Evolutionary conservation across 2,329 filamentous ascomycete species (phyloP), one percentile per base, ranked within the genome.

Genomic region (Harringtonia aguacate): DNA sequence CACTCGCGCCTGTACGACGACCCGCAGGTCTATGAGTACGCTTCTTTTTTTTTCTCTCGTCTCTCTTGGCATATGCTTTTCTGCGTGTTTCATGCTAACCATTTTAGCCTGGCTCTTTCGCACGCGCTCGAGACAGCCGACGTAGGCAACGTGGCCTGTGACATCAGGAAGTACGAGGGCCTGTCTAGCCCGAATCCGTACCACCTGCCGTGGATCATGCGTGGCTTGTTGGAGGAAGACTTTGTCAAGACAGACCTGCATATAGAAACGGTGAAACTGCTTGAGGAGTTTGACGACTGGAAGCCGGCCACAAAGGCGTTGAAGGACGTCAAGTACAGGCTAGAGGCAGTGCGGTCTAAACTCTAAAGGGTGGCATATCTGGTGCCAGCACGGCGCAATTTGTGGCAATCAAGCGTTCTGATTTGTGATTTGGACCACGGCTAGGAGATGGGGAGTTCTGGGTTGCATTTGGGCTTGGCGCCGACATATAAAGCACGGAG

Each of bases 1-100:
- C 92, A 98, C 63, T 94, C 87, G 7, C 77, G 89, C 36, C 76
- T 98, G 5, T 97, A 98, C 60, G 89, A 94, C 54, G 92, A 98
- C 45, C 73, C 80, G 6, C 77, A 79, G 34, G 84, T 97, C 18
- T 98, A 97, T 79, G 68, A 55, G 73, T 65, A 17, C 4, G 30
- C 24, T 15, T 37, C 20, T 22, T 20, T 22, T 39, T 28, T 22
- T 28, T 24, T 10, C 7, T 43, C 33, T n/a, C 13, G 35, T 31
- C 6, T 35, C 20, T 41, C 18, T 48, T 45, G 10, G 20, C 40
- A 45, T 41, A 27, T 27, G 24, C 10, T 27, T 10, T 27, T 27
- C 10, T 27, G 6, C 10, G 24, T 27, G 24, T 27, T 27, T 27
- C 24, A 10, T 27, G 24, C 20, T 36, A 8, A 31, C n/a, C 12